A percentile compares a stretch with the other conserved stretches of the same genome.
Evolutionary conservation across 768 basidiomycete species (phyloP).

Genomic region (Phaeotremella fagi): DNA sequence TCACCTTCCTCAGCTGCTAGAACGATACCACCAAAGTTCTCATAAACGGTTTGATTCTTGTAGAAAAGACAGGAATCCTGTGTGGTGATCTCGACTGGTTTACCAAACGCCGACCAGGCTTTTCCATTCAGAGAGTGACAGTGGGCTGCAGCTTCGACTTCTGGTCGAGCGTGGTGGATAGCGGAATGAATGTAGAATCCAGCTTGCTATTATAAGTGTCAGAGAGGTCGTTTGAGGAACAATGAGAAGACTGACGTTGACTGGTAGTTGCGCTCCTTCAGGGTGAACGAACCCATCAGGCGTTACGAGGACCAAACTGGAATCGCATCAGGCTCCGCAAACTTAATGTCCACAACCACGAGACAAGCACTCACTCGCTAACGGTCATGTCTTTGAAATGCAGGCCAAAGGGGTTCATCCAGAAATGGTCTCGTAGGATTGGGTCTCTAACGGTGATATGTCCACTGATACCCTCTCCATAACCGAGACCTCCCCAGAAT

Average conservation of each 20-base stretch:
- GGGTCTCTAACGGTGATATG: constrained; percentile 27
- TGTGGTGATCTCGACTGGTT: constrained; percentile 29
- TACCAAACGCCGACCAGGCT: constrained; percentile 28
- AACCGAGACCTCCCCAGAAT: constrained; percentile 30
- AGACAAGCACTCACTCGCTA: constrained; percentile 47
- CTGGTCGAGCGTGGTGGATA: constrained; percentile 43
- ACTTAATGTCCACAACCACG: neutral
- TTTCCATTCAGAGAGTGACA: constrained; percentile 34
- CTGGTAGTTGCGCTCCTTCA: constrained; percentile 44
- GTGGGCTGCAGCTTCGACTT: constrained; percentile 32
- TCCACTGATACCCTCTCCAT: constrained; percentile 30
- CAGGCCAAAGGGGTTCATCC: constrained; percentile 48
- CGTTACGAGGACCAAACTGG: constrained; percentile 53
- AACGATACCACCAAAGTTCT: constrained; percentile 57
- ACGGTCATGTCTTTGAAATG: constrained; percentile 56
- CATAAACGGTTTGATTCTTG: constrained; percentile 45
- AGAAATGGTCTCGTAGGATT: constrained; percentile 28
- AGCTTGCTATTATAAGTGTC: constrained; percentile 26
- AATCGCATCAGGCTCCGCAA: neutral
- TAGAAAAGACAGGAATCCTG: constrained; percentile 37
- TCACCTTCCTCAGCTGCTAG: constrained; percentile 54
- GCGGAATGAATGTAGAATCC: constrained; percentile 54
- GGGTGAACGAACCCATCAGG: constrained; percentile 48
- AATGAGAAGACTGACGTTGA: constrained; percentile 20
- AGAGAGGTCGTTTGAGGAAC: neutral